Conservation (phyloP, 1,139 yeast genomes). For the Saccharomyces hybrid region DNA sequence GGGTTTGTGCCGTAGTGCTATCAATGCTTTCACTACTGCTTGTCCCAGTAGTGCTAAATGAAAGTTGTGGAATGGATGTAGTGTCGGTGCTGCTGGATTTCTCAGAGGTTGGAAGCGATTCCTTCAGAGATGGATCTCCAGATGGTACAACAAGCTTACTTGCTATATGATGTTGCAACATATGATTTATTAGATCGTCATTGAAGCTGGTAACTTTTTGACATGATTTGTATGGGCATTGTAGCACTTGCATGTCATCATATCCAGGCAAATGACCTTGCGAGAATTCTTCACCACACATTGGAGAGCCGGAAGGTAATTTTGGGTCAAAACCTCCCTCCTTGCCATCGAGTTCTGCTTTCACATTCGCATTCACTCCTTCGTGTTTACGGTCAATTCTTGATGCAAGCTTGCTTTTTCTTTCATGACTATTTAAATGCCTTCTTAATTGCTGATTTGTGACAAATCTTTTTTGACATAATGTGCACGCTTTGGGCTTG, state of each 20-base stretch:
- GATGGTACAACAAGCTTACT: constrained; percentile 8
- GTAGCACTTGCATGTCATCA: constrained; percentile 3
- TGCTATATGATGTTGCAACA: constrained; percentile 13
- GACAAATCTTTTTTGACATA: constrained; percentile 54
- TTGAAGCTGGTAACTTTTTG: constrained; percentile 5
- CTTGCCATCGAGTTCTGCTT: neutral
- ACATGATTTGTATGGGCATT: constrained; percentile 20
- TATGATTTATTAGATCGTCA: constrained; percentile 17
- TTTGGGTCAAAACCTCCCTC: neutral
- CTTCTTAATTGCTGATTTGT: constrained; percentile 73
- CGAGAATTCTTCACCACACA: constrained; percentile 1
- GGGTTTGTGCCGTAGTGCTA: neutral
- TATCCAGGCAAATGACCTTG: neutral
- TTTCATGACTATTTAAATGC: constrained; percentile 57
- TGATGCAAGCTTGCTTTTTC: constrained; percentile 2
- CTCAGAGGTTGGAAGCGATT: constrained; percentile 1
- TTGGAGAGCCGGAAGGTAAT: neutral
- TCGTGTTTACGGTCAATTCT: neutral
- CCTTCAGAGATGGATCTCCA: neutral
- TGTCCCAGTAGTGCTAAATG: neutral
- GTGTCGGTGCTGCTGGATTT: neutral
- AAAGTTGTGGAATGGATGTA: neutral
- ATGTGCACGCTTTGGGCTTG: constrained; percentile 56
- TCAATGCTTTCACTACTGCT: neutral
- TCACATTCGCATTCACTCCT: neutral